These are phyloP conservation scores for Uronychia setigera DNA, from an alignment of 73 alveolate genomes.

Conservation along the genomic window DNA sequence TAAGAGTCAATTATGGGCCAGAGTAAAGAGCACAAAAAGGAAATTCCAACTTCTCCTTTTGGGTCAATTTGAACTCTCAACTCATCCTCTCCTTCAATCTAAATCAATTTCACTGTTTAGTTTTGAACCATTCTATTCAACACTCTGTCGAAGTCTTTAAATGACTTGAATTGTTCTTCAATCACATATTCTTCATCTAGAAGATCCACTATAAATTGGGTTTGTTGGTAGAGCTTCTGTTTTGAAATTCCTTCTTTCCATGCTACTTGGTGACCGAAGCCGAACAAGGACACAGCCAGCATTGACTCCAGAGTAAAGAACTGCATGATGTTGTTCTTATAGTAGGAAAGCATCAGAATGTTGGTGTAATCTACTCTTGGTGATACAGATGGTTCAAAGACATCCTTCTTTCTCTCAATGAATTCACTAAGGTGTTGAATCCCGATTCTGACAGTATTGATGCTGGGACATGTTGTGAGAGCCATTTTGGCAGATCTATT, in stretches of 20 bases:
- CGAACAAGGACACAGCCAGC: conserved; percentile 73
- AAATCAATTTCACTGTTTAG: conserved; percentile 22
- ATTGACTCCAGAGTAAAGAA: conserved; percentile 71
- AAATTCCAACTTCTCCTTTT: conserved; percentile 58
- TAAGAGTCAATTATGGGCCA: conserved; percentile 88
- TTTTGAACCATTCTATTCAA: conserved; percentile 64
- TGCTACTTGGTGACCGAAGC: conserved; percentile 77
- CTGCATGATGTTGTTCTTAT: conserved; percentile 77
- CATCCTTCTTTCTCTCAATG: conserved; percentile 78
- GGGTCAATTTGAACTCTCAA: conserved; percentile 25
- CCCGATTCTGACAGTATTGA: conserved; percentile 11
- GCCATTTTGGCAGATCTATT: conserved; percentile 69
- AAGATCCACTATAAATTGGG: conserved; percentile 59
- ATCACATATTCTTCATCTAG: conserved; percentile 76
- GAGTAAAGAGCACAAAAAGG: conserved; percentile 72
- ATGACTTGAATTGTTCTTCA: conserved; percentile 40
- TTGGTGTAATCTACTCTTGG: conserved; percentile 82
- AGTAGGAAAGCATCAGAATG: conserved; percentile 83
- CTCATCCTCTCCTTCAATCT: conserved; percentile 28
- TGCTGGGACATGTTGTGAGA: conserved; percentile 14
- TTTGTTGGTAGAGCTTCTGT: conserved; percentile 73
- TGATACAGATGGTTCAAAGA: conserved; percentile 79
- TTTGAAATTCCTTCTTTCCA: conserved; percentile 73
- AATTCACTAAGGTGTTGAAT: conserved; percentile 39
- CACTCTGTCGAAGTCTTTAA: conserved; percentile 34